phyloP scores from a whole-genome alignment of 2,329 filamentous ascomycete species.

The Aspergillus tamarii region DNA sequence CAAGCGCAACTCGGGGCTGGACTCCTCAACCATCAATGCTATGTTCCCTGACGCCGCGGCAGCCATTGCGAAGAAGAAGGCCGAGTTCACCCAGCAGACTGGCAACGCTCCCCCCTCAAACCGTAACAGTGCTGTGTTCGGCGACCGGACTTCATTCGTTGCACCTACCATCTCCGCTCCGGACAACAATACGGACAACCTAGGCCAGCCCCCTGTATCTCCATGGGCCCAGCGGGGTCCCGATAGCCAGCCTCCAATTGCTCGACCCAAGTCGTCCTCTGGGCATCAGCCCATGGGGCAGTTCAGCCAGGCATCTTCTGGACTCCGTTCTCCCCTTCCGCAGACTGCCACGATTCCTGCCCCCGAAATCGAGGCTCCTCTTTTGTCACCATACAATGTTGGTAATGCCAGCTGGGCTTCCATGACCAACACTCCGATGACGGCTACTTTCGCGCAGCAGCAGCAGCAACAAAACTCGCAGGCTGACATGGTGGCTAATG shows the following conservation, averaged over 20 bases:
- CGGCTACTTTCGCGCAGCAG: constrained; percentile 72
- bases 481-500: constrained; percentile 97
- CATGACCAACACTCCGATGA: constrained; percentile 97
- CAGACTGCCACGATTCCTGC: constrained; percentile 82
- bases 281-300: constrained; percentile 86
- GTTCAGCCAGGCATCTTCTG: constrained; percentile 81
- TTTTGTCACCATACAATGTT: constrained; percentile 78
- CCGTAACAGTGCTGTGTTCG: constrained; percentile 83
- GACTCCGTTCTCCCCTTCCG: constrained; percentile 78
- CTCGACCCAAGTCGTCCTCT: constrained; percentile 76
- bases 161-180: constrained; percentile 75
- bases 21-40: constrained; percentile 90
- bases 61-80: constrained; percentile 97
- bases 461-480: constrained; percentile 58
- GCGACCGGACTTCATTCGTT: constrained; percentile 73
- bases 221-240: constrained; percentile 70
- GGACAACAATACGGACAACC: constrained; percentile 62
- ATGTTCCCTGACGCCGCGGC: constrained; percentile 99
- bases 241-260: constrained; percentile 57
- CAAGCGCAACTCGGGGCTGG: constrained; percentile 93
- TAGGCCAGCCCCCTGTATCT: constrained; percentile 70
- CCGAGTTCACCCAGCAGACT: constrained; percentile 93
- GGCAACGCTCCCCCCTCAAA: constrained; percentile 88
- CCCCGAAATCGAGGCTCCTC: constrained; percentile 74
- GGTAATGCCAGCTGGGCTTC: constrained; percentile 95